phyloP scores from a whole-genome alignment of 2,329 filamentous ascomycete species.

The Botrytis fragariae region DNA sequence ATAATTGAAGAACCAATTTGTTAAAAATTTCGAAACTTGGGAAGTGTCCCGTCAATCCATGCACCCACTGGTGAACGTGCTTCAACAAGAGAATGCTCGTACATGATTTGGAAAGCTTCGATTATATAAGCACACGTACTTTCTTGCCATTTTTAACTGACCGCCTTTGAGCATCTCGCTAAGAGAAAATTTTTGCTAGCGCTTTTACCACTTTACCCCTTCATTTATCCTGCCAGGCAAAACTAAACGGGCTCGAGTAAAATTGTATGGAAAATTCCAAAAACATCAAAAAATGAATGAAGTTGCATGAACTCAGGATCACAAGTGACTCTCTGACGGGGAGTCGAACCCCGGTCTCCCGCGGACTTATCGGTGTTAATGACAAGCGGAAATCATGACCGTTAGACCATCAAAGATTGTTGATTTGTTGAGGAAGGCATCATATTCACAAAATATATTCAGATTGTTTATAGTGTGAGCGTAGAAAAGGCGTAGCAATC shows the following conservation, averaged over 20 bases:
- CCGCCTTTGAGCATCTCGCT: not conserved
- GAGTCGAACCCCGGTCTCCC: constrained; percentile 35
- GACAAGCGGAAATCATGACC: constrained; percentile 42
- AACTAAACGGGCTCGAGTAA: not conserved
- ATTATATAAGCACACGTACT: not conserved
- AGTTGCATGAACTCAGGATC: not conserved
- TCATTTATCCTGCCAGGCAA: not conserved
- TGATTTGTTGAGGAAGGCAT: not conserved
- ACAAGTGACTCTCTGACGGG: constrained; percentile 22
- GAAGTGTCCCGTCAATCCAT: too few species aligned
- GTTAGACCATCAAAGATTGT: constrained; percentile 37
- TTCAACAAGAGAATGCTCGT: not conserved
- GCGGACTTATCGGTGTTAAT: constrained; percentile 23
- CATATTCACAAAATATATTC: not conserved
- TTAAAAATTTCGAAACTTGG: too few species aligned
- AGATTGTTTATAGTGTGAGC: rapidly evolving
- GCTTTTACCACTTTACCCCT: not conserved
- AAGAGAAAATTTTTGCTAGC: not conserved
- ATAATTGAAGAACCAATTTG: too few species aligned
- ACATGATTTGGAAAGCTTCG: not conserved
- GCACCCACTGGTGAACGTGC: not conserved
- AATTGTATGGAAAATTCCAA: not conserved
- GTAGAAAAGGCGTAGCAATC: rapidly evolving
- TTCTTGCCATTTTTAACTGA: not conserved
- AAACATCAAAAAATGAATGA: not conserved